These are phyloP conservation scores for Ustilago cynodontis DNA, from an alignment of 1,284 basidiomycete genomes.

Conservation along the genomic window DNA sequence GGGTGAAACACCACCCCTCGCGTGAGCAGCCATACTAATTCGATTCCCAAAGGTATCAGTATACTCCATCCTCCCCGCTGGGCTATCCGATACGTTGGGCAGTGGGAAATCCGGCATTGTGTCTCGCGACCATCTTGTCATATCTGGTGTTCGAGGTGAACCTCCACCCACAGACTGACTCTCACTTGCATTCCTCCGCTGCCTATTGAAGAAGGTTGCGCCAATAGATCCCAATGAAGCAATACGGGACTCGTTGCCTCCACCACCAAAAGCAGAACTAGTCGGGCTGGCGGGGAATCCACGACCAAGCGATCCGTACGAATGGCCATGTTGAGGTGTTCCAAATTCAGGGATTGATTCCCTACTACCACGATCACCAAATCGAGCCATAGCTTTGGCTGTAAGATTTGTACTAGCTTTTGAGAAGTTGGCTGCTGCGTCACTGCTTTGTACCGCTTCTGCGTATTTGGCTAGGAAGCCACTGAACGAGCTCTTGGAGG, in stretches of 20 bases:
- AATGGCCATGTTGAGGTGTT: constrained; percentile 6
- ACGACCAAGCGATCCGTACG: constrained; percentile 21
- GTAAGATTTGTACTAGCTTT: constrained; percentile 66
- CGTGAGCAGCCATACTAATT: constrained; percentile 34
- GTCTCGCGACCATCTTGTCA: constrained; percentile 56
- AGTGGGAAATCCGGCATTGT: constrained; percentile 62
- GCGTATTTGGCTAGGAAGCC: constrained; percentile 56
- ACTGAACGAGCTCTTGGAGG: constrained; percentile 35
- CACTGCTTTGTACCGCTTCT: constrained; percentile 64
- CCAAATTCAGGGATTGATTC: constrained; percentile 42
- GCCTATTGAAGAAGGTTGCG: constrained; percentile 42
- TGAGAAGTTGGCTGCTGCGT: constrained; percentile 64
- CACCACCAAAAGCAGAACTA: constrained; percentile 1
- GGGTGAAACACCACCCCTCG: constrained; percentile 14
- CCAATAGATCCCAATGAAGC: constrained; percentile 44
- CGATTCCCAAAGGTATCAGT: constrained; percentile 39
- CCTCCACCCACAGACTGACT: constrained; percentile 19
- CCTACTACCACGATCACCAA: constrained; percentile 45
- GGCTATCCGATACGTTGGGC: constrained; percentile 58
- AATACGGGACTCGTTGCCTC: constrained; percentile 19
- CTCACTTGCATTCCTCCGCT: constrained; percentile 24
- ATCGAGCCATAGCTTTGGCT: constrained; percentile 62
- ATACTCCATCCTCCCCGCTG: constrained; percentile 56
- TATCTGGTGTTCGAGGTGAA: constrained; percentile 47
- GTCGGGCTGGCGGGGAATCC: constrained; percentile 12